Base-by-base conservation (phyloP, 2,329 filamentous ascomycete genomes). In the Fusarium illudens region DNA sequence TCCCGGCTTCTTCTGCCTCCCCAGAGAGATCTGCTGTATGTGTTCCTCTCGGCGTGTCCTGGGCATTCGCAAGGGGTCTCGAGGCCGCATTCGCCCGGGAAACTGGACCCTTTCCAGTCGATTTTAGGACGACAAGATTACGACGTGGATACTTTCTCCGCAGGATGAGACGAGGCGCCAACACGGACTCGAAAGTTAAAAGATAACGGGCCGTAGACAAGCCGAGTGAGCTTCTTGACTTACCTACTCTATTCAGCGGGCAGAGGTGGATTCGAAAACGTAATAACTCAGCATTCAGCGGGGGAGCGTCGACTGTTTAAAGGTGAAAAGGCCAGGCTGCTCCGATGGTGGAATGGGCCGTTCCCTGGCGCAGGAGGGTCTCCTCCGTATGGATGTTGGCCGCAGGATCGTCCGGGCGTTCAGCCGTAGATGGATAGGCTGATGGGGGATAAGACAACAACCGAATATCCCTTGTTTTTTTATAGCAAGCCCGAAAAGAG, bases 201-300 rank as follows among this genome's bases (percentile, higher is more conserved):
- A 20, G 34, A 22, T 29, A 32, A 25, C 29, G 19, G 22, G 49
- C 25, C 17, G 39, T 29, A 39, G n/a, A n/a, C 34, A 42, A 64
- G 50, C 49, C 44, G 58, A 48, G 53, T 33, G 48, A 53, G 33
- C 30, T 51, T 57, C 17, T 39, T 53, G 32, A 25, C 56, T 39
- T 66, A 59, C 56, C 46, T 66, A 59, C 62, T 64, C 33, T 69
- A 64, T 60, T 62, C 36, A 59, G 62, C 27, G 62, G 65, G 51
- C 20, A 61, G 17, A 57, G 33, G 68, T 71, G 68, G 65, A 58
- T 61, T 51, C 66, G 20, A n/a, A 64, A 64, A 71, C 65, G 68
- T 71, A 71, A 71, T 66, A 59, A 71, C 25, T 59, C 29, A 42
- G 61, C 54, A 42, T 36, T 34, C n/a, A 50, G 63, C 37, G 44